These are phyloP conservation scores for Rhynchosporium graminicola DNA, from an alignment of 2,329 filamentous ascomycete genomes.

Conservation along the genomic window DNA sequence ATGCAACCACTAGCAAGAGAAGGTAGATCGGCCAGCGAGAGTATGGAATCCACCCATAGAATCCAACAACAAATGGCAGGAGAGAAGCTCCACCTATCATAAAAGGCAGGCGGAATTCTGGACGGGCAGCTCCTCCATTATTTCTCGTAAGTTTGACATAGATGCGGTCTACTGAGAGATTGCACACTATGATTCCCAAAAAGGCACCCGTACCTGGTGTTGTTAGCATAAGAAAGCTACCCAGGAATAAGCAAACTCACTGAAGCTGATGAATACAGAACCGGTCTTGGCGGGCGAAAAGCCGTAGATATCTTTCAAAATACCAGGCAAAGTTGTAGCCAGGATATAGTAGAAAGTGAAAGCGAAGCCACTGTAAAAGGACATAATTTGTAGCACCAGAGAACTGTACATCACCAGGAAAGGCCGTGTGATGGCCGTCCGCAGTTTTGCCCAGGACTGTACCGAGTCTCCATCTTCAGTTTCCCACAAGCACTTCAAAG, in stretches of 20 bases:
- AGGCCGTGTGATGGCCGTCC: constrained; percentile 43
- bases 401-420: constrained; percentile 49
- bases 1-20: constrained; percentile 48
- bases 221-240: constrained; percentile 18
- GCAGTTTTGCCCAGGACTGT: constrained; percentile 46
- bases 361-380: constrained; percentile 45
- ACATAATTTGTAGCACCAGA: constrained; percentile 50
- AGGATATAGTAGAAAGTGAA: constrained; percentile 51
- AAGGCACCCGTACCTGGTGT: constrained; percentile 31
- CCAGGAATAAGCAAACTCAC: constrained; percentile 34
- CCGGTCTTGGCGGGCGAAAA: constrained; percentile 53
- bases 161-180: constrained; percentile 38
- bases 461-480: constrained; percentile 53
- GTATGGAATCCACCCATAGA: constrained; percentile 57
- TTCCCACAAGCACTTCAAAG: constrained; percentile 34
- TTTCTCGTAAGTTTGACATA: constrained; percentile 29
- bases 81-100: constrained; percentile 55
- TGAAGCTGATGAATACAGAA: constrained; percentile 56
- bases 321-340: constrained; percentile 47
- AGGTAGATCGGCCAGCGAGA: constrained; percentile 52
- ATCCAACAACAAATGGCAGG: constrained; percentile 55
- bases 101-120: constrained; percentile 65
- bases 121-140: constrained; percentile 36
- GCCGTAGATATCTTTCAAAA: constrained; percentile 45
- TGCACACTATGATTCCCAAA: constrained; percentile 47